Percentiles rank a stretch among this genome's conserved stretches.
Evolutionary conservation across 768 basidiomycete species (phyloP).

Genomic region (Collybia sordida): DNA sequence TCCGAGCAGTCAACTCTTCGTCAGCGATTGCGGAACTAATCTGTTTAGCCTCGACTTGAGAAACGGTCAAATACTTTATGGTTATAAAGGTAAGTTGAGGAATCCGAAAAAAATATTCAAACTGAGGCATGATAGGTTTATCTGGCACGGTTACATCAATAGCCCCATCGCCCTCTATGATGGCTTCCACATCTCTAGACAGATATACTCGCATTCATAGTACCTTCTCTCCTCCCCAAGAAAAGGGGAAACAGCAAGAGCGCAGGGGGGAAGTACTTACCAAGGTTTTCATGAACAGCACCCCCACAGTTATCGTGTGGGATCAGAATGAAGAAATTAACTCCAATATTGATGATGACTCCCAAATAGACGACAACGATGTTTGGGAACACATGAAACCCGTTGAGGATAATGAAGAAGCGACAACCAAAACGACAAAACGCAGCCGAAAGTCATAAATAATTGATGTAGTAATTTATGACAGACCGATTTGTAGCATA

Average conservation of each 20-base stretch:
- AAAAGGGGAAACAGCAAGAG: constrained; percentile 50
- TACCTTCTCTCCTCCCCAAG: constrained; percentile 48
- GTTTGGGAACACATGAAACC: constrained; percentile 70
- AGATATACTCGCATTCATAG: constrained; percentile 72
- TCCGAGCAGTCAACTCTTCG: constrained; percentile 59
- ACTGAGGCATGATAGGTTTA: constrained; percentile 44
- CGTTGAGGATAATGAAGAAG: constrained; percentile 35
- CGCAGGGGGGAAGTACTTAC: constrained; percentile 60
- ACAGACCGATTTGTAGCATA: no score
- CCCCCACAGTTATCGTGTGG: constrained; percentile 66
- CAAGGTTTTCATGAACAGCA: constrained; percentile 61
- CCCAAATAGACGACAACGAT: constrained; percentile 47
- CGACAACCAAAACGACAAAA: constrained; percentile 18
- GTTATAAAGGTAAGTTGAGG: constrained; percentile 56
- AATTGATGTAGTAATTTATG: neutral
- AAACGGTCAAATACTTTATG: constrained; percentile 60
- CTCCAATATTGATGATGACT: constrained; percentile 9
- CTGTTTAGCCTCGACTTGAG: constrained; percentile 69
- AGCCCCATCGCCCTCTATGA: constrained; percentile 48
- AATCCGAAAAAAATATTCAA: no score
- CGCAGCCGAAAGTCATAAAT: constrained; percentile 6
- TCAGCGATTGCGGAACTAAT: constrained; percentile 64
- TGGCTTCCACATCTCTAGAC: constrained; percentile 68
- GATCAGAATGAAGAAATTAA: constrained; percentile 33
- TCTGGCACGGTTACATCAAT: constrained; percentile 70